Percentiles rank a stretch among this genome's conserved stretches.
phyloP scores from a whole-genome alignment of 176 grass and related monocot species.

The Cenchrus fungigraminus region DNA sequence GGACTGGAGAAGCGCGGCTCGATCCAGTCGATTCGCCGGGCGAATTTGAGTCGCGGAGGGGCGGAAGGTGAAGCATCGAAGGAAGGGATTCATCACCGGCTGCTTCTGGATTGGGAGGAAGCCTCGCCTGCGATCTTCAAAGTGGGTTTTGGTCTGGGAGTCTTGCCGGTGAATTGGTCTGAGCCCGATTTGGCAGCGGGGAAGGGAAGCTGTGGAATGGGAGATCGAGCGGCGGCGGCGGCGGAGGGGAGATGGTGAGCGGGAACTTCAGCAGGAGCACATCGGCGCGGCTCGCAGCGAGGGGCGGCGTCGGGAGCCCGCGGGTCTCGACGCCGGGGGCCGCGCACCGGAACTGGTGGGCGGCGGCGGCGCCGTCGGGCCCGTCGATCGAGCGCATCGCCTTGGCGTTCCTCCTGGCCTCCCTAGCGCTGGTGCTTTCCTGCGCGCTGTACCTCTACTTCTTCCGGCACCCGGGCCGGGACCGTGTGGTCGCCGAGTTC shows the following conservation, averaged over 20 bases:
- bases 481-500: constrained; percentile 46
- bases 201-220: constrained; percentile 39
- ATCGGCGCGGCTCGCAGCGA: constrained; percentile 63
- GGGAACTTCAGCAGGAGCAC: constrained; percentile 64
- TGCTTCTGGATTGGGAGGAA: not conserved
- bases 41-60: constrained; percentile 1
- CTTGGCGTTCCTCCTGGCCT: constrained; percentile 59
- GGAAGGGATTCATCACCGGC: not conserved
- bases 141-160: not conserved
- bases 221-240: constrained; percentile 25
- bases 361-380: constrained; percentile 21
- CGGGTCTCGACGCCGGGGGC: constrained; percentile 36
- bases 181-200: not conserved
- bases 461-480: constrained; percentile 59
- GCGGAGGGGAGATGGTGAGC: constrained; percentile 55
- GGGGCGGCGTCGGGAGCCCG: constrained; percentile 63
- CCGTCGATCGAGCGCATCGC: constrained; percentile 61
- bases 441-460: constrained; percentile 67
- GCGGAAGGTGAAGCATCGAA: not conserved
- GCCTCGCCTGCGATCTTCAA: not conserved
- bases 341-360: constrained; percentile 77
- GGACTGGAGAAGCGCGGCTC: not conserved
- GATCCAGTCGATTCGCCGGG: constrained; percentile 14
- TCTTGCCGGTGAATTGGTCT: not conserved
- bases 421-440: constrained; percentile 55